A percentile compares a stretch with the other conserved stretches of the same genome.
Evolutionary conservation across 208 protist species (phyloP).

Genomic region (Leishmania guyanensis): DNA sequence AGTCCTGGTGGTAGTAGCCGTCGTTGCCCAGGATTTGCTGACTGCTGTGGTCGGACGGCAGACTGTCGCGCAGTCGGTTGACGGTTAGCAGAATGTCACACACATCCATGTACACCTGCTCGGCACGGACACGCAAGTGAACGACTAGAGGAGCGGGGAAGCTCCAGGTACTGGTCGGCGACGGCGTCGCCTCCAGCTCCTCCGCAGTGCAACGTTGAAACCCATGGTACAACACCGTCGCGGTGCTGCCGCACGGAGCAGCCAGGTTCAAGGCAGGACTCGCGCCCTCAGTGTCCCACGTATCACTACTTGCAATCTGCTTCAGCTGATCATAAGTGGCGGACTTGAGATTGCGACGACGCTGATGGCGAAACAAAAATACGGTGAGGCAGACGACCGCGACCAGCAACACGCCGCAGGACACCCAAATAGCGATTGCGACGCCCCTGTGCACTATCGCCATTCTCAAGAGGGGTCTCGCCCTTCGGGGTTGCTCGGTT

Average conservation of each 20-base stretch:
- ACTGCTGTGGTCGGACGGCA: conserved; percentile 9
- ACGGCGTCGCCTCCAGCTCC: conserved; percentile 27
- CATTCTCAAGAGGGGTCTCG: conserved; percentile 17
- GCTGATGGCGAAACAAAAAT: conserved; percentile 27
- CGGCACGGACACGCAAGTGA: conserved; percentile 24
- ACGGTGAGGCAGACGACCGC: conserved; percentile 45
- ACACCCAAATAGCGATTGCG: conserved; percentile 57
- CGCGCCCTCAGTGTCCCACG: not conserved
- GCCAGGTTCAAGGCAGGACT: not conserved
- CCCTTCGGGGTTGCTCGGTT: not conserved
- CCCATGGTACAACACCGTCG: conserved; percentile 10
- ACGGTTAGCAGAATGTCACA: conserved; percentile 62
- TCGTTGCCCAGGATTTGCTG: conserved; percentile 55
- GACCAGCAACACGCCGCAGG: conserved; percentile 57
- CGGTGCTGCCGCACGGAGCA: not conserved
- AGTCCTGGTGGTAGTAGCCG: conserved; percentile 50
- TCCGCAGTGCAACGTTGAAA: conserved; percentile 21
- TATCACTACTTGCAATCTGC: not conserved
- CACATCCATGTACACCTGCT: conserved; percentile 21
- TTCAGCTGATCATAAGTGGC: not conserved
- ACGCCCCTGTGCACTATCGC: conserved; percentile 34
- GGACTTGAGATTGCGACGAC: conserved; percentile 12
- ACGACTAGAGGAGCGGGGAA: conserved; percentile 32
- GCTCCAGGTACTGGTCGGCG: conserved; percentile 2
- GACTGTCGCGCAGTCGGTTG: conserved; percentile 23